Base-by-base conservation (phyloP, 805 yeast species). In the Zygotorulaspora florentina region DNA sequence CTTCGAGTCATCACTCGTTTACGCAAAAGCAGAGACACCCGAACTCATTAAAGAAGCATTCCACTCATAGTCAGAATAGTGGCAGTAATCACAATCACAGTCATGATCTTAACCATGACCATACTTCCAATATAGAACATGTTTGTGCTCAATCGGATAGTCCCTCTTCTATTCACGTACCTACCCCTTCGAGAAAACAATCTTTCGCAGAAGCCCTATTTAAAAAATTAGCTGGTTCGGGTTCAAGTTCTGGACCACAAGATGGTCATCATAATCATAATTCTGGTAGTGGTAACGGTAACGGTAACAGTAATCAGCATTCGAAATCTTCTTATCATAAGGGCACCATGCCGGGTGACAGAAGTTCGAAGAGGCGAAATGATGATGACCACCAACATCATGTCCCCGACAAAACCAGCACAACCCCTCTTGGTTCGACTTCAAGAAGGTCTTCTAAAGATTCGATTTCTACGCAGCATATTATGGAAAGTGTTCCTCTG, bases 151-250 rank as follows among this genome's bases (percentile, higher is more conserved):
- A 2, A 30, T 4, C 31, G 29, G 18, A 15, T 2, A 23, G 25
- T 8, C 27, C 37, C 29, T 37, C 25, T 8, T 12, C 13, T 13
- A n/a, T 13, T 9, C 23, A 16, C 16, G 16, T 8, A 23, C n/a
- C 27, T 28, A 35, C 47, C 5, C 56, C 55, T 3, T 46, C 55
- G 28, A 53, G 63, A 30, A 60, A 60, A 45, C 46, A 52, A 15
- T 60, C 65, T 1, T 55, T 60, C 43, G 64, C 65, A 1, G 58
- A 54, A 11, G 47, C 47, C 25, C 33, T 60, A 2, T 53, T 60
- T 12, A 60, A 58, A 44, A 54, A 58, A 45, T 38, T 60, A 12
- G 55, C 62, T n/a, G 54, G 54, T 27, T 42, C 52, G n/a, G 50
- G 52, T 35, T 18, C 42, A 17, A 28, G 20, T 37, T 31, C 38